Evolutionary conservation across 768 basidiomycete genomes (phyloP).

Genomic region (Termitomyces sp.): DNA sequence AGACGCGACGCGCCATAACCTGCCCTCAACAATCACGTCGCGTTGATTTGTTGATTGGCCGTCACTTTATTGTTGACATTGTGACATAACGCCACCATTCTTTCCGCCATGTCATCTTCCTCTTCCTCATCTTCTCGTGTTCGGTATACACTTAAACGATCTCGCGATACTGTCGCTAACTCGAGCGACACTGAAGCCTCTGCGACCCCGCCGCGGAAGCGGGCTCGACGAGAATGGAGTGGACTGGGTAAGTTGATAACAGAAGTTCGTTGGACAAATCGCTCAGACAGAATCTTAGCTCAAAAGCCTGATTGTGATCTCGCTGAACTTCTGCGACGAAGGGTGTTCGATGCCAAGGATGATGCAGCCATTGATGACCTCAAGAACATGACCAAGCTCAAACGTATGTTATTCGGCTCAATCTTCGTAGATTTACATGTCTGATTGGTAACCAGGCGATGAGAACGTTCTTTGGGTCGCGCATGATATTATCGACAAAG

Average conservation of each 20-base stretch:
- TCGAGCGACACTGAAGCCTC: slow-evolving; percentile 19
- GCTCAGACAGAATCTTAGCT: background rate
- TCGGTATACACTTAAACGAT: slow-evolving; percentile 11
- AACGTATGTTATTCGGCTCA: slow-evolving; percentile 5
- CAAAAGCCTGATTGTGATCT: slow-evolving; percentile 15
- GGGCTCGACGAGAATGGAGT: slow-evolving; percentile 10
- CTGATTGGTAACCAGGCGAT: slow-evolving; percentile 11
- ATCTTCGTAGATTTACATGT: background rate
- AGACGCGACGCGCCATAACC: background rate
- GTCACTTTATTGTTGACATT: slow-evolving; percentile 2
- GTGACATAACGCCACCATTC: background rate
- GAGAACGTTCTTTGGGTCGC: slow-evolving; percentile 20
- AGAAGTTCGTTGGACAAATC: background rate
- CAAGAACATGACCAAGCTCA: slow-evolving; percentile 15
- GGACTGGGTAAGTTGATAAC: slow-evolving; percentile 7
- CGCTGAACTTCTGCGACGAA: slow-evolving; percentile 13
- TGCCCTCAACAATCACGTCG: slow-evolving; percentile 14
- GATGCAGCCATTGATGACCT: slow-evolving; percentile 13
- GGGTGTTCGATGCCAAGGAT: slow-evolving; percentile 12
- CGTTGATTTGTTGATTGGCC: slow-evolving; percentile 12
- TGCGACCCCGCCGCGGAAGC: slow-evolving; percentile 16
- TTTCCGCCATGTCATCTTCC: slow-evolving; percentile 7
- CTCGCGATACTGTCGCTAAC: slow-evolving; percentile 1
- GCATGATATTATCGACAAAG: slow-evolving; percentile 28
- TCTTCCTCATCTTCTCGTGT: slow-evolving; percentile 7